A percentile compares a stretch with the other conserved stretches of the same genome.
Conservation (phyloP, 129 eudicot species). For the Scalesia atractyloides region DNA sequence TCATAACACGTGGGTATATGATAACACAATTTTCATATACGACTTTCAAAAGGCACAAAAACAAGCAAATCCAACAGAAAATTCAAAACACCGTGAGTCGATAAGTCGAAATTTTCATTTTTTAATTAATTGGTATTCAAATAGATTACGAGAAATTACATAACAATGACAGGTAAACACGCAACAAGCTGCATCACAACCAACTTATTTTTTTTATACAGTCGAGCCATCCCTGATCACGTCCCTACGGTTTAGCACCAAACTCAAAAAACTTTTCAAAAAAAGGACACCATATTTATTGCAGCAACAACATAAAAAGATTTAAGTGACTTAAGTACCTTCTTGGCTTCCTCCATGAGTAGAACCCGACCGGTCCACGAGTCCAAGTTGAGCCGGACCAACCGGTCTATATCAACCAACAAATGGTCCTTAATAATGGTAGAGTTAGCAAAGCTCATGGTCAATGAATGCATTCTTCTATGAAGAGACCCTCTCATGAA, state of each 20-base stretch:
- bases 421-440: conserved; percentile 77
- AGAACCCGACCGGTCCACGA: conserved; percentile 74
- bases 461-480: conserved; percentile 82
- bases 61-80: too few species aligned
- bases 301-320: not conserved
- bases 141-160: too few species aligned
- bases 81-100: too few species aligned
- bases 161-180: too few species aligned
- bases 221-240: not conserved
- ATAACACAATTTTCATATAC: too few species aligned
- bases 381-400: conserved; percentile 63
- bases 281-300: not conserved
- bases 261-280: not conserved
- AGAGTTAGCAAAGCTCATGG: conserved; percentile 86
- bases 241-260: not conserved
- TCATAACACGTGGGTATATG: too few species aligned
- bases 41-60: too few species aligned
- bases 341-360: conserved; percentile 94
- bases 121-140: too few species aligned
- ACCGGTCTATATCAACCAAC: conserved; percentile 74
- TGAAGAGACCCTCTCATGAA: conserved; percentile 80
- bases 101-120: too few species aligned
- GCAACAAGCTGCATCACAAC: too few species aligned
- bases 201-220: too few species aligned
- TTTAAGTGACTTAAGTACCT: conserved; percentile 41